Evolutionary conservation across 2,329 filamentous ascomycete species (phyloP), one percentile per base, ranked within the genome.

Genomic region (Diaporthe citrichinensis): DNA sequence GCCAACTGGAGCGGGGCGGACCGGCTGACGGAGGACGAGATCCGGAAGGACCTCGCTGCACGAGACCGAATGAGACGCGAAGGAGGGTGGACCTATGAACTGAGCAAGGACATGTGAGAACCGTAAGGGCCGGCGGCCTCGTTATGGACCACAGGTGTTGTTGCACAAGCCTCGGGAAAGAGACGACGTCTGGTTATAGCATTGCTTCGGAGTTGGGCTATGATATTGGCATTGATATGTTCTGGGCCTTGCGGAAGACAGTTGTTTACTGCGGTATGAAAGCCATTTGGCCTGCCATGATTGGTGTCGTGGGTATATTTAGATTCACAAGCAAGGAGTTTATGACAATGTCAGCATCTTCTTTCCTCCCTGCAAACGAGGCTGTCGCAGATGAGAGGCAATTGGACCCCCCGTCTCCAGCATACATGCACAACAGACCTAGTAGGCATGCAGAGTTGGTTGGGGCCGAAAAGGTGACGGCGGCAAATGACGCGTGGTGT

Each of bases 1-100:
- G 97, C 97, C 49, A 97, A 98, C 85, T 99, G 97, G 97, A 93
- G 91, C 81, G 90, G 94, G 73, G 88, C 93, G 4, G 97, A 99
- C 79, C 86, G 88, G 72, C 88, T 99, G 79, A 98, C 96, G 0
- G 93, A 96, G 78, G 96, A 97, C 76, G 96, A 98, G 81, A 94
- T 97, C 80, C 87, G 91, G 72, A 94, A 91, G 81, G 96, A 98
- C 85, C 86, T 94, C 79, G 93, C 94, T 76, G 94, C 94, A 74
- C 90, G 96, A 77, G 94, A 97, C 84, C 91, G 92, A 81, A 88
- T 98, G 82, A 90, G 94, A 71, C 89, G 93, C 77, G 94, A 98
- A 79, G 96, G 96, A 6, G 95, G 94, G 0, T 98, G 96, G 96
- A 92, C 90, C 65, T 96, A 94, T 82, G 90, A 91, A 78, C 84